A percentile compares a stretch with the other conserved stretches of the same genome.
phyloP scores from a whole-genome alignment of 2,329 filamentous ascomycete genomes.

The Colletotrichum navitas region DNA sequence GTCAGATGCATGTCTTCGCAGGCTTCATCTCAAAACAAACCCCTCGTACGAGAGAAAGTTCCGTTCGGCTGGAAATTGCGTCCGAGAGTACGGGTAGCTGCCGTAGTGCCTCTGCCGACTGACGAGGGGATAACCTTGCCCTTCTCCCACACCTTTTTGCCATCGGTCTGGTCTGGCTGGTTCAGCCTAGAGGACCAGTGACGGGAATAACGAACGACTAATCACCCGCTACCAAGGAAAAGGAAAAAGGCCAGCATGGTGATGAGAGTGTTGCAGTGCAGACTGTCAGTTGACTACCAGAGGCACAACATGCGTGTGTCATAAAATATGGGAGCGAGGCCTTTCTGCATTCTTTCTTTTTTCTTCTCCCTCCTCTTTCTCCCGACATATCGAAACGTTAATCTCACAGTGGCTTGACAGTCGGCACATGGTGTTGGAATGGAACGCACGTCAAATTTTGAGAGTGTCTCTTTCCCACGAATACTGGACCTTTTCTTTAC shows the following conservation, averaged over 20 bases:
- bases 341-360: neutral
- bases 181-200: neutral
- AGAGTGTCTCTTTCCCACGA: neutral
- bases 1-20: neutral
- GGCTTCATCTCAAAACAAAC: neutral
- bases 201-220: neutral
- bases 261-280: neutral
- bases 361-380: neutral
- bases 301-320: conserved; percentile 24
- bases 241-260: neutral
- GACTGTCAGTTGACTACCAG: conserved; percentile 4
- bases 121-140: neutral
- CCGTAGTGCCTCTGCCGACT: conserved; percentile 2
- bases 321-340: conserved; percentile 4
- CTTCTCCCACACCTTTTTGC: neutral
- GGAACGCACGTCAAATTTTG: neutral
- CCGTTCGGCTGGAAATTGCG: conserved; percentile 25
- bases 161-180: neutral
- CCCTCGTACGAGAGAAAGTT: conserved; percentile 15
- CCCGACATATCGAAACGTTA: neutral
- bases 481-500: neutral
- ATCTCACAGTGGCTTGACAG: neutral
- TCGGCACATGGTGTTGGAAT: neutral
- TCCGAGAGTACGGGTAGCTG: conserved; percentile 8
- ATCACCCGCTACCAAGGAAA: no score